A percentile compares a stretch with the other conserved stretches of the same genome.
Evolutionary conservation across 2,329 filamentous ascomycete species (phyloP).

Genomic region (Diplodia scrobiculata): DNA sequence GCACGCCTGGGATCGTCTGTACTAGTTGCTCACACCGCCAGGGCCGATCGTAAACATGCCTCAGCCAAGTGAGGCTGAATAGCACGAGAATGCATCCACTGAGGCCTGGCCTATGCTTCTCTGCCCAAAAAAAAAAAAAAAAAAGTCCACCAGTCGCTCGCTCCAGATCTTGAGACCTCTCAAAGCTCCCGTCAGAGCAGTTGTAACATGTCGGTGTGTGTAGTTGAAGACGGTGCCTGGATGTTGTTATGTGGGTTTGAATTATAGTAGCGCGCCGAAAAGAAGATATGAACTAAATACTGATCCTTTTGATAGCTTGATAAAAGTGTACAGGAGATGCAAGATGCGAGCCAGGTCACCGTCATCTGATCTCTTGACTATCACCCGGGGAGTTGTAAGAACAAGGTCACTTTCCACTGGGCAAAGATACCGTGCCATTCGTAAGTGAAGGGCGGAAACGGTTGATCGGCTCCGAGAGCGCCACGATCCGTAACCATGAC

Average conservation of each 20-base stretch:
- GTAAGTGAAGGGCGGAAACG: conserved; percentile 1
- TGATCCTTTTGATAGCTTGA: background rate
- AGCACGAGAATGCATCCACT: too few species aligned
- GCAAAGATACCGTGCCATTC: background rate
- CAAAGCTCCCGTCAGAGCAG: too few species aligned
- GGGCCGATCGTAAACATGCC: background rate
- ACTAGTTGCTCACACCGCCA: conserved; percentile 1
- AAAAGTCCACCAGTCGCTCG: background rate
- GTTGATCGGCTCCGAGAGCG: background rate
- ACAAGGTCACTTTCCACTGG: background rate
- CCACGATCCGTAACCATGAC: conserved; percentile 9
- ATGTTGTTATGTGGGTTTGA: too few species aligned
- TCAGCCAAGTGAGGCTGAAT: background rate
- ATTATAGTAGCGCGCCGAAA: background rate
- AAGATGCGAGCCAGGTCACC: too few species aligned
- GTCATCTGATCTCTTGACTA: background rate
- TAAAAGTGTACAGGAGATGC: too few species aligned
- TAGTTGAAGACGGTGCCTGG: too few species aligned
- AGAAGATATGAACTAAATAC: background rate
- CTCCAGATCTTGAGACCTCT: background rate
- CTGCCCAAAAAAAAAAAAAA: too few species aligned
- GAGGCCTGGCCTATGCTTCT: background rate
- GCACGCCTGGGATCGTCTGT: background rate
- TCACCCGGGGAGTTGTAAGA: background rate
- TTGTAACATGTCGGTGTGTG: too few species aligned